phyloP scores from a whole-genome alignment of 257 asterid species.

The Przewalskia tangutica region DNA sequence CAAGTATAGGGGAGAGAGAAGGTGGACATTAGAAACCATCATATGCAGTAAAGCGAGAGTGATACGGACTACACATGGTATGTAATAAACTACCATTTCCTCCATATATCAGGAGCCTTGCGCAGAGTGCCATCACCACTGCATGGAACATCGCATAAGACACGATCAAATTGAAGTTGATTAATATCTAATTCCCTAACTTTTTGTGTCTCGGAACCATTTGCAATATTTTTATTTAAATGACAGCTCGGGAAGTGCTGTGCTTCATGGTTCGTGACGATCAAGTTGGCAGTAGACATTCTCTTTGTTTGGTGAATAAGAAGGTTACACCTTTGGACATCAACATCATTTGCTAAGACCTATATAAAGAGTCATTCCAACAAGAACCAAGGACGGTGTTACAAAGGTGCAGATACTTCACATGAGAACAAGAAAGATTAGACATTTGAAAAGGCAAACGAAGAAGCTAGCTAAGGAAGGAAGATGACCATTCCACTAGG shows the following conservation, averaged over 20 bases:
- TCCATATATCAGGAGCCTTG: constrained; percentile 79
- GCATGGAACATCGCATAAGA: constrained; percentile 78
- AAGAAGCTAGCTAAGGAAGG: constrained; percentile 2
- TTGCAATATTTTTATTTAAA: constrained; percentile 23
- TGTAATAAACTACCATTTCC: constrained; percentile 43
- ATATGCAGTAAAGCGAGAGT: constrained; percentile 11
- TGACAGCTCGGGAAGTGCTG: constrained; percentile 79
- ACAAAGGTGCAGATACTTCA: not conserved
- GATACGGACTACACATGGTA: not conserved
- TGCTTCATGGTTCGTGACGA: constrained; percentile 80
- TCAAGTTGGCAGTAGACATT: constrained; percentile 75
- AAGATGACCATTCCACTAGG: constrained; percentile 62
- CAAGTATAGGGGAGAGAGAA: constrained; percentile 1
- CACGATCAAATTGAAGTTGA: constrained; percentile 76
- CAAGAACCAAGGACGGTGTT: not conserved
- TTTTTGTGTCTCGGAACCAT: constrained; percentile 25
- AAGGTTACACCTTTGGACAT: constrained; percentile 76
- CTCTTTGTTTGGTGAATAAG: constrained; percentile 82
- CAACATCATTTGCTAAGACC: constrained; percentile 78
- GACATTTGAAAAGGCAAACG: not conserved
- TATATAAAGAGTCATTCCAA: constrained; percentile 3
- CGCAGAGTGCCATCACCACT: constrained; percentile 86
- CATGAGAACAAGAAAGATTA: not conserved
- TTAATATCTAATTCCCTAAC: constrained; percentile 20
- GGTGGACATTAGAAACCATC: constrained; percentile 28